Base-by-base conservation (phyloP, 768 basidiomycete species). In the Russula vinacea region DNA sequence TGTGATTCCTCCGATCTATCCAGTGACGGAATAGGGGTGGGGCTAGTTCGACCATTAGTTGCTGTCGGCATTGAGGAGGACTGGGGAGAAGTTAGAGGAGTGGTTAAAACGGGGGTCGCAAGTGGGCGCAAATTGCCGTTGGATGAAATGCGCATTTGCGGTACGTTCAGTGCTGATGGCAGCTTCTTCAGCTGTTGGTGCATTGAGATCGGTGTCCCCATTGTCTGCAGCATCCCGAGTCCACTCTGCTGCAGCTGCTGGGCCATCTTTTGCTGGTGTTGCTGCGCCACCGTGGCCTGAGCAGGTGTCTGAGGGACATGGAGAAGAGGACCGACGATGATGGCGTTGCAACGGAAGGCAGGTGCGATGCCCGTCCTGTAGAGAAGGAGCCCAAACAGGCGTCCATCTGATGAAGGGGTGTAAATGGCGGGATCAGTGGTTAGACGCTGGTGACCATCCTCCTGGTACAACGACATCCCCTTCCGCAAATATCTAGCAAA, bases 71-170 rank as follows among this genome's bases (percentile, higher is more conserved):
- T 66, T 29, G 62, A 60, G 19, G 62, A 70, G 5, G 68, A 54
- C 24, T 61, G 62, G 0, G 66, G 61, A 16, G 70, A 66, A 9
- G 55, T 22, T n/a, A 74, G 74, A 22, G 72, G 73, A 35, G 73
- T 74, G 17, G 78, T 74, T 64, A 73, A 74, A 68, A 72, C 75
- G 39, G 80, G 75, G 5, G 78, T 68, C 0, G 73, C 69, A 14
- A 82, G 80, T 0, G 83, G 81, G 26, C 80, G 83, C 73, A 83
- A 83, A 33, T 77, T 81, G 61, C 80, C 82, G 26, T 82, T 83
- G 0, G 85, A 83, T 2, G 85, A 84, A 42, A 85, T 84, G 49
- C 86, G 81, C 76, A 85, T 80, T 49, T 85, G 86, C 1, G 85
- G 81, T 2, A 82, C 74, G 0, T 76, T 73, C 22, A 75, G 74